phyloP scores from a whole-genome alignment of 2,329 filamentous ascomycete genomes.

The Aspergillus awamori region DNA sequence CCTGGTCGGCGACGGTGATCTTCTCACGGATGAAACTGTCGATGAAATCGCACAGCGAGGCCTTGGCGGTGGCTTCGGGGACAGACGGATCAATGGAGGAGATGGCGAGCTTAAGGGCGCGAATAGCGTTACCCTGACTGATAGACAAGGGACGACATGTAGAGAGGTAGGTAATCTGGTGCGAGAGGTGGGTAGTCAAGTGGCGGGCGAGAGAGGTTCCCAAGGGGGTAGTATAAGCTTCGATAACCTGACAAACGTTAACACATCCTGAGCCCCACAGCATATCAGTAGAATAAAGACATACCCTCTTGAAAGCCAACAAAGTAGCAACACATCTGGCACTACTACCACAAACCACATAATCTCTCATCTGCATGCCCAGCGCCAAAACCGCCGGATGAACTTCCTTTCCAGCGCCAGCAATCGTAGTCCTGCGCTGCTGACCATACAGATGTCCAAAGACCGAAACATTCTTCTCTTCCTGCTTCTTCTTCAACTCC shows the following conservation, averaged over 20 bases:
- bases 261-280: background rate
- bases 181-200: conserved; percentile 87
- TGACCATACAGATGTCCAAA: conserved; percentile 84
- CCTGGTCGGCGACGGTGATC: conserved; percentile 81
- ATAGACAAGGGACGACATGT: conserved; percentile 95
- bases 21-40: conserved; percentile 90
- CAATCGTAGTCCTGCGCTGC: conserved; percentile 67
- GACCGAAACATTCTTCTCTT: conserved; percentile 69
- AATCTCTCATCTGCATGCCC: conserved; percentile 87
- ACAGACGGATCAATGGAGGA: conserved; percentile 85
- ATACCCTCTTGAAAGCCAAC: conserved; percentile 82
- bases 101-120: conserved; percentile 90
- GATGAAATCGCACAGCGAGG: conserved; percentile 75
- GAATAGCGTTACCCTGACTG: conserved; percentile 94
- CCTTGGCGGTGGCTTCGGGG: conserved; percentile 80
- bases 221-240: conserved; percentile 86
- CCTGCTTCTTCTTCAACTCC: conserved; percentile 53
- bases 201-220: conserved; percentile 86
- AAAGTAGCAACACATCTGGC: conserved; percentile 85
- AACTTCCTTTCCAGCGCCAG: conserved; percentile 69
- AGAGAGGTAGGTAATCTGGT: conserved; percentile 92
- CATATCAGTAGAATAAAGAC: conserved; percentile 23
- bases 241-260: conserved; percentile 67
- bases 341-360: conserved; percentile 85
- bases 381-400: conserved; percentile 83